Conservation (phyloP, 208 protist species). For the Porcisia deanei region DNA sequence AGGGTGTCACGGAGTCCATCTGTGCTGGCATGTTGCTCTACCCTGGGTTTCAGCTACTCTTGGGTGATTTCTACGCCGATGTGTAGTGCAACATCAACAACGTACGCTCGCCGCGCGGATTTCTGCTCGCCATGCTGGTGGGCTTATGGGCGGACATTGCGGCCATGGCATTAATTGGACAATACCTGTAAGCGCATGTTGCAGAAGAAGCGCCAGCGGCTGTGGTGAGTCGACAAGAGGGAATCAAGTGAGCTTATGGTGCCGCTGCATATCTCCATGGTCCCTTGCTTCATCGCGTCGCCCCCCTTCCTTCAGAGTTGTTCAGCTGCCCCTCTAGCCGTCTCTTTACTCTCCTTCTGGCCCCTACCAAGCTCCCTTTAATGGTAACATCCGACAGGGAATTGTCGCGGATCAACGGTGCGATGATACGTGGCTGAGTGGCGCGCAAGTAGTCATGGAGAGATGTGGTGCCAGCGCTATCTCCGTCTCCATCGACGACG, state of each 20-base stretch:
- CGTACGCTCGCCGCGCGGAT: constrained; percentile 12
- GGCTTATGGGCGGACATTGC: constrained; percentile 44
- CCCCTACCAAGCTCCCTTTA: not conserved
- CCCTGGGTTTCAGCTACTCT: constrained; percentile 51
- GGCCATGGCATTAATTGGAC: constrained; percentile 43
- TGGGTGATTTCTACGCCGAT: constrained; percentile 64
- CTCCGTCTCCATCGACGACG: no score
- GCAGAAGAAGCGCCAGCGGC: not conserved
- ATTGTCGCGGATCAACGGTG: not conserved
- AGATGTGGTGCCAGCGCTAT: not conserved
- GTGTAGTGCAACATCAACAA: constrained; percentile 3
- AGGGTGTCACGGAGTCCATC: constrained; percentile 48
- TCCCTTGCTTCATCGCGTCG: not conserved
- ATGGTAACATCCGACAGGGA: no score
- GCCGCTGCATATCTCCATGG: not conserved
- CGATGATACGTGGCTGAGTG: not conserved
- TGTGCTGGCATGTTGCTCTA: constrained; percentile 77
- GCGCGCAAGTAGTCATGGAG: not conserved
- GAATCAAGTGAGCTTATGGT: not conserved
- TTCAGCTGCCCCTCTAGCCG: not conserved
- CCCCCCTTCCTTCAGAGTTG: not conserved
- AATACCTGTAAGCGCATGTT: constrained; percentile 19
- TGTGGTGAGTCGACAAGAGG: not conserved
- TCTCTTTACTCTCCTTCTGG: not conserved
- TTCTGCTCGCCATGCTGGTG: constrained; percentile 38